Base-by-base conservation (phyloP, 371 early-diverging fungal genomes). In the Mortierella sp. region DNA sequence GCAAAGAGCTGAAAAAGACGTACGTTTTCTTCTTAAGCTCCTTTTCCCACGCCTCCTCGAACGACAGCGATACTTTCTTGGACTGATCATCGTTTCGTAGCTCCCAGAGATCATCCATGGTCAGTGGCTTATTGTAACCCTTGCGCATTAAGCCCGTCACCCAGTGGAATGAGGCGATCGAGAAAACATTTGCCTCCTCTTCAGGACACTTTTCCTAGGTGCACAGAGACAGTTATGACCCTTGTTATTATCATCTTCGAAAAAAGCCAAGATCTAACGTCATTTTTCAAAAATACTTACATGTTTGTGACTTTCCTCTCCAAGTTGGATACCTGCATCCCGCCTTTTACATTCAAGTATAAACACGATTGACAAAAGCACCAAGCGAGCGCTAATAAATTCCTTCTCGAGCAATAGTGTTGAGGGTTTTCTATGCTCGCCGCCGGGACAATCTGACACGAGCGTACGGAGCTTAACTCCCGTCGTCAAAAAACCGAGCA, bases 101-200 rank as follows among this genome's bases (percentile, higher is more conserved):
- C 26, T 45, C 59, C 95, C 95, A 96, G 69, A 97, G 82, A 83
- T 97, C 97, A 34, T 92, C 92, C 86, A 89, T 88, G 0, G 83
- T 85, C 64, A 97, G 83, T 19, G 90, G 92, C 68, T 93, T 93
- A 37, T 82, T 66, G 66, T 89, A 90, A 1, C 98, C 99, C 26
- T 91, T 83, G 59, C 92, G 91, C 88, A 98, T 94, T 72, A 98
- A 70, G 6, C 90, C 89, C 31, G 93, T 91, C 92, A 98, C 94
- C 99, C 99, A 98, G 42, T 89, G 85, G 82, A 98, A 98, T 0
- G 93, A 89, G 9, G 96, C 76, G 40, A 88, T 84, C 13, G 95
- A 93, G 72, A 96, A 96, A 35, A 98, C 89, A 70, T 95, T 94
- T 40, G 97, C 92, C 10, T 86, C 88, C 22, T 89, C 91, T 71